Percentiles rank a stretch among this genome's conserved stretches.
phyloP scores from a whole-genome alignment of 2,329 filamentous ascomycete species.

The Alternaria infectoria region DNA sequence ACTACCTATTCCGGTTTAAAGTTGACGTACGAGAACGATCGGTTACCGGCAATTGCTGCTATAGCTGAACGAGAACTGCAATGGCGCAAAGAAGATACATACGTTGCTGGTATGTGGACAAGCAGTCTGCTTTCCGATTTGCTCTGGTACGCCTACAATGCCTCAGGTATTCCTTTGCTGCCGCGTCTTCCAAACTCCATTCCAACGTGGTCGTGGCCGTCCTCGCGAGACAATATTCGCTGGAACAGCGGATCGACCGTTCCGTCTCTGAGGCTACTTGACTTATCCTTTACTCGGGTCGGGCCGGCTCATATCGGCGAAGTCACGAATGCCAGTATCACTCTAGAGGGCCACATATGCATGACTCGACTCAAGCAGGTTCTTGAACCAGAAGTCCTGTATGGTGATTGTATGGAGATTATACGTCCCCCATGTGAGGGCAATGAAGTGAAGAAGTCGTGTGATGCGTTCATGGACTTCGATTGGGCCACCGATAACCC shows the following conservation, averaged over 20 bases:
- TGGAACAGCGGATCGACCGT: not conserved
- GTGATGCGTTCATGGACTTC: too few species aligned
- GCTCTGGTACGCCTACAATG: too few species aligned
- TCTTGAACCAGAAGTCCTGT: too few species aligned
- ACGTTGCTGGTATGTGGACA: not conserved
- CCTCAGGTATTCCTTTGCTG: too few species aligned
- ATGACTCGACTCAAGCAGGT: not conserved
- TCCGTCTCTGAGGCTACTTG: not conserved
- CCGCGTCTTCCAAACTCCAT: too few species aligned
- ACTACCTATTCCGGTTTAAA: not conserved
- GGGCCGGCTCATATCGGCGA: not conserved
- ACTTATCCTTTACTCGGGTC: not conserved
- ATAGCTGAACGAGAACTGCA: not conserved
- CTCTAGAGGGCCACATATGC: not conserved
- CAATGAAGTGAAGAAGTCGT: too few species aligned
- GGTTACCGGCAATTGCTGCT: not conserved
- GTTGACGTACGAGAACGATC: not conserved
- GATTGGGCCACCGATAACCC: too few species aligned
- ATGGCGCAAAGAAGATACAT: not conserved
- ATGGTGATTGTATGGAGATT: too few species aligned
- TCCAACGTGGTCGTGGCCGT: not conserved
- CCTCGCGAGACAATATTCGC: rapidly evolving
- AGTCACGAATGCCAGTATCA: not conserved
- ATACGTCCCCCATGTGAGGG: too few species aligned
- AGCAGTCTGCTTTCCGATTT: not conserved